These are phyloP conservation scores for Lecanoromycetidae sp. DNA, from an alignment of 2,329 filamentous ascomycete species.

Conservation along the genomic window DNA sequence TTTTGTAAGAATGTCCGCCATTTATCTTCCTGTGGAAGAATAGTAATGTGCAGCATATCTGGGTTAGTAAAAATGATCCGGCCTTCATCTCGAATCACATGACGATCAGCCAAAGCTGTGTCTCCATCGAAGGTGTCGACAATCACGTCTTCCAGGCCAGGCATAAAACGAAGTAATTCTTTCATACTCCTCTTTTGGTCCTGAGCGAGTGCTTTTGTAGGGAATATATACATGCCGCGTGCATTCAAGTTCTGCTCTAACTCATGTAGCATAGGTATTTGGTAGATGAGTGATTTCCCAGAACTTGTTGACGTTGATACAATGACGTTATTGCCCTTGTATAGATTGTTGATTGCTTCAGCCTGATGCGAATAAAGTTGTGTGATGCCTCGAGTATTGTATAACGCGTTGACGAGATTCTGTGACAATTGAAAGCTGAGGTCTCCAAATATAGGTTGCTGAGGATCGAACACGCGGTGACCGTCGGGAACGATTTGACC, in stretches of 20 bases:
- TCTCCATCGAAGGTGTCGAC: conserved; percentile 96
- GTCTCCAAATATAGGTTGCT: conserved; percentile 69
- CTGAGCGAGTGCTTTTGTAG: conserved; percentile 90
- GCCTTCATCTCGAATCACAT: conserved; percentile 71
- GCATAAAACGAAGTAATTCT: conserved; percentile 71
- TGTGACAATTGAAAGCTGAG: conserved; percentile 80
- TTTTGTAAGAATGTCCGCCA: conserved; percentile 87
- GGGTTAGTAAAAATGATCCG: conserved; percentile 95
- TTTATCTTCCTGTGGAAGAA: conserved; percentile 77
- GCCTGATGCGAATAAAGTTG: conserved; percentile 84
- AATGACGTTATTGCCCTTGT: conserved; percentile 75
- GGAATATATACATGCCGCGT: conserved; percentile 94
- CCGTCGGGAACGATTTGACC: conserved; percentile 89
- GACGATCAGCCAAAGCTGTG: conserved; percentile 69
- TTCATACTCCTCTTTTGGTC: conserved; percentile 83
- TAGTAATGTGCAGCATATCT: conserved; percentile 92
- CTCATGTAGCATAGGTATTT: conserved; percentile 79
- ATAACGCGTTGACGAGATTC: conserved; percentile 85
- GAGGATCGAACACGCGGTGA: conserved; percentile 78
- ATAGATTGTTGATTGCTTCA: conserved; percentile 79
- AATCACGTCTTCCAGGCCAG: conserved; percentile 58
- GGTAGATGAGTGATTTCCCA: conserved; percentile 96
- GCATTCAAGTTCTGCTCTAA: conserved; percentile 65
- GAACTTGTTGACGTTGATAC: conserved; percentile 92
- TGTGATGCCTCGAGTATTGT: conserved; percentile 79